Conservation (phyloP, 306 rosid species). For the Leucaena leucocephala region DNA sequence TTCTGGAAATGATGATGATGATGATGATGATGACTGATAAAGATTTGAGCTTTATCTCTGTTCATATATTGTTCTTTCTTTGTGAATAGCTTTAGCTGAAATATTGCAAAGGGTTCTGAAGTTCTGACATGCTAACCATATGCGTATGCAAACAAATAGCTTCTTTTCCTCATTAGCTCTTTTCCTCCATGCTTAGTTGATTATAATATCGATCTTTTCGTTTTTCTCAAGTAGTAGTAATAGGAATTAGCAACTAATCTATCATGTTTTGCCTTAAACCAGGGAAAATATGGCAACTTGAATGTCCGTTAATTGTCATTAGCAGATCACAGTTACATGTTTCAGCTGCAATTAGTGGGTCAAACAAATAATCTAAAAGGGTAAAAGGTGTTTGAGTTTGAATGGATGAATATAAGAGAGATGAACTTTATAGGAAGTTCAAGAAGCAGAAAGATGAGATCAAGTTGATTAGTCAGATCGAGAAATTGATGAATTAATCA, state of each 20-base stretch:
- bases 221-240: neutral
- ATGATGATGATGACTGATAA: neutral
- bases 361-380: neutral
- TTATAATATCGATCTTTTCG: neutral
- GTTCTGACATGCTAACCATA: neutral
- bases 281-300: neutral
- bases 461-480: neutral
- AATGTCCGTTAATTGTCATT: neutral
- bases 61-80: neutral
- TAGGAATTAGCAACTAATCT: neutral
- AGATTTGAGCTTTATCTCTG: neutral
- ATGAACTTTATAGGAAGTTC: neutral
- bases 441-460: neutral
- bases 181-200: neutral
- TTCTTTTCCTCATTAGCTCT: neutral
- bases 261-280: neutral
- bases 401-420: neutral
- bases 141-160: constrained; percentile 18
- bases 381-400: neutral
- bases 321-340: neutral
- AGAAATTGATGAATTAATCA: neutral
- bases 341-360: too few species aligned
- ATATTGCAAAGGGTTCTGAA: neutral
- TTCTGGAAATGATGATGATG: neutral
- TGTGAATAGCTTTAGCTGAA: constrained; percentile 24